Evolutionary conservation across 2,329 filamentous ascomycete species (phyloP), one percentile per base, ranked within the genome.

Genomic region (Helicocarpus griseus): DNA sequence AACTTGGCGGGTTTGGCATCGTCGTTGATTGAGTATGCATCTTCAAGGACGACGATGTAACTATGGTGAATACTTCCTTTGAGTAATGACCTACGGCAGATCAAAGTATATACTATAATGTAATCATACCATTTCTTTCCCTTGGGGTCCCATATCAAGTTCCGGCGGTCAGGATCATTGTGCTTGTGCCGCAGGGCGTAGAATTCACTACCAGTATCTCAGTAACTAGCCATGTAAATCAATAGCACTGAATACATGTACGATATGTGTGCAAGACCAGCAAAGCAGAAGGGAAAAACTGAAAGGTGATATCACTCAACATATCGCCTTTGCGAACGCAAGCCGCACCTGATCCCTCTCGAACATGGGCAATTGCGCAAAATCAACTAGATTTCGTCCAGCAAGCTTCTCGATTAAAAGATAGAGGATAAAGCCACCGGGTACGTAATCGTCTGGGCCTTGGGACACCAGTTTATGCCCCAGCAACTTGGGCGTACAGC

Each of bases 121-220:
- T 21, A 7, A n/a, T 45, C 52, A 29, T 51, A 56, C 54, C 52
- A 54, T 31, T 54, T 56, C 31, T 54, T 53, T 11, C 53, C 53
- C 28, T 49, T 40, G 3, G 9, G 43, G 29, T 56, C 53, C 55
- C 55, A 57, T 1, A 57, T 46, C 24, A 57, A 14, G 38, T 57
- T 54, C 21, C 50, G 55, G 29, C 53, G 80, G 28, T 17, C 44
- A 31, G 48, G 48, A 29, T 57, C 53, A 4, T 39, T 7, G 35
- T 57, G 55, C 9, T 21, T 14, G 46, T 40, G 53, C 21, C 53
- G 13, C 2, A 53, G 29, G 29, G 50, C n/a, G 31, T 52, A 51
- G 24, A 57, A 57, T 33, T 57, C 55, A 29, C 55, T 57, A 35
- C 7, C 7, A 40, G n/a, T n/a, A 40, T 8, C 38, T 40, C 38